A percentile compares a stretch with the other conserved stretches of the same genome.
These are phyloP conservation scores for Exophiala dermatitidis DNA, from an alignment of 2,329 filamentous ascomycete genomes.

Conservation along the genomic window DNA sequence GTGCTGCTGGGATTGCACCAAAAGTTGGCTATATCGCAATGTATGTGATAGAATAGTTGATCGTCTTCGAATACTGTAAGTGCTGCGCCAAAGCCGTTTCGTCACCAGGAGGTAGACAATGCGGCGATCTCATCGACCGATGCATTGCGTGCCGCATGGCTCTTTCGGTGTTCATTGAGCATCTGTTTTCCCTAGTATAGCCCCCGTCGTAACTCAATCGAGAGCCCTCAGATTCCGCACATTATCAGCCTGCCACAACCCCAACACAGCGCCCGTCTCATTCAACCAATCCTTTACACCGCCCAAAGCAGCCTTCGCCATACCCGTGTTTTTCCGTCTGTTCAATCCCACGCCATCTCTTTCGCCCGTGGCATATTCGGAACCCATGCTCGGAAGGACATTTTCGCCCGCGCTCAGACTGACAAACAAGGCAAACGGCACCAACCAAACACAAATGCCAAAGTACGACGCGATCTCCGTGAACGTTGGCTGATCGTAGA, in stretches of 20 bases:
- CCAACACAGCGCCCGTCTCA: slow-evolving; percentile 57
- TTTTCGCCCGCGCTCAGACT: slow-evolving; percentile 91
- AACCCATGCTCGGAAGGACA: slow-evolving; percentile 85
- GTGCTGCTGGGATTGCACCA: too few relatives aligned
- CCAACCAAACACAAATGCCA: slow-evolving; percentile 90
- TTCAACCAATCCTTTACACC: slow-evolving; percentile 53
- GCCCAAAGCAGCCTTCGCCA: slow-evolving; percentile 59
- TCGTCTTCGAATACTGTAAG: too few relatives aligned
- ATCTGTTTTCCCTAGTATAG: neutral
- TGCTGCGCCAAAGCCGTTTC: too few relatives aligned
- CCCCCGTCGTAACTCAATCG: slow-evolving; percentile 5
- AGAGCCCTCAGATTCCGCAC: slow-evolving; percentile 38
- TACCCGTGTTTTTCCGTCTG: slow-evolving; percentile 48
- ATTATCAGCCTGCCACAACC: slow-evolving; percentile 54
- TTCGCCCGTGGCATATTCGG: slow-evolving; percentile 58
- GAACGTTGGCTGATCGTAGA: slow-evolving; percentile 61
- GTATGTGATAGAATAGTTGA: too few relatives aligned
- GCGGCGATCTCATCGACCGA: too few relatives aligned
- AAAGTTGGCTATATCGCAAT: too few relatives aligned
- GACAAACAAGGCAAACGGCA: slow-evolving; percentile 92
- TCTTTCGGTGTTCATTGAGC: neutral
- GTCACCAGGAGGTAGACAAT: too few relatives aligned
- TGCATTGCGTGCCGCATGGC: too few relatives aligned
- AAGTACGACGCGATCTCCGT: slow-evolving; percentile 95
- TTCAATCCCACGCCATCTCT: slow-evolving; percentile 27